These are phyloP conservation scores for Triticum monococcum DNA, from an alignment of 176 grass and related monocot species.

Conservation along the genomic window DNA sequence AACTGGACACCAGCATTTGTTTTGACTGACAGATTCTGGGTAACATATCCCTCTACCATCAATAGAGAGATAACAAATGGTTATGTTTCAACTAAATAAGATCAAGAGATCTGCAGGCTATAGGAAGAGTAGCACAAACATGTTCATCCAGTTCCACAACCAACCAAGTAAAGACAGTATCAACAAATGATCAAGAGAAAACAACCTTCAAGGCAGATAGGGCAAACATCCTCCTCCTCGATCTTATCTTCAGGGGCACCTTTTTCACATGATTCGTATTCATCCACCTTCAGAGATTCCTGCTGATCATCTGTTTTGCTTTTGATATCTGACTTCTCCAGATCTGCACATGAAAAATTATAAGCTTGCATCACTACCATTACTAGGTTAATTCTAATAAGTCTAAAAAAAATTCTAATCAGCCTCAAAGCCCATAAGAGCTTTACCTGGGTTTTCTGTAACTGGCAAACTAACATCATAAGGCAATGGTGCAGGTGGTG, in stretches of 20 bases:
- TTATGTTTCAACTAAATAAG: neutral
- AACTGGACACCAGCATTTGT: neutral
- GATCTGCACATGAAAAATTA: constrained; percentile 44
- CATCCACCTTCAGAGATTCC: constrained; percentile 53
- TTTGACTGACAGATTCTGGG: neutral
- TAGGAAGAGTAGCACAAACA: neutral
- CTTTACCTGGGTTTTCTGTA: constrained; percentile 51
- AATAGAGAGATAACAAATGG: neutral
- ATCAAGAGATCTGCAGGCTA: neutral
- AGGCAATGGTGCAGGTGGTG: constrained; percentile 83
- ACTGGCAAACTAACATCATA: constrained; percentile 66
- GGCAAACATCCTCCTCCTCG: constrained; percentile 94
- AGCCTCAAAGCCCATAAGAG: neutral
- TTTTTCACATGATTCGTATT: constrained; percentile 52
- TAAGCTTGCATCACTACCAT: constrained; percentile 3
- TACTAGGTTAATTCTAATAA: neutral
- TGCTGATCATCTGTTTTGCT: constrained; percentile 56
- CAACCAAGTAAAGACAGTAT: neutral
- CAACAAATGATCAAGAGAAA: constrained; percentile 21
- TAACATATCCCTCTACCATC: neutral
- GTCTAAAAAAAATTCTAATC: neutral
- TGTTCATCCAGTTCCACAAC: neutral
- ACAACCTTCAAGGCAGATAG: constrained; percentile 97
- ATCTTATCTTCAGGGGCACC: constrained; percentile 21
- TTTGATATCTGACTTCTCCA: constrained; percentile 55